These are phyloP conservation scores for Daphne laureola DNA, from an alignment of 441 rosid species.

Conservation along the genomic window DNA sequence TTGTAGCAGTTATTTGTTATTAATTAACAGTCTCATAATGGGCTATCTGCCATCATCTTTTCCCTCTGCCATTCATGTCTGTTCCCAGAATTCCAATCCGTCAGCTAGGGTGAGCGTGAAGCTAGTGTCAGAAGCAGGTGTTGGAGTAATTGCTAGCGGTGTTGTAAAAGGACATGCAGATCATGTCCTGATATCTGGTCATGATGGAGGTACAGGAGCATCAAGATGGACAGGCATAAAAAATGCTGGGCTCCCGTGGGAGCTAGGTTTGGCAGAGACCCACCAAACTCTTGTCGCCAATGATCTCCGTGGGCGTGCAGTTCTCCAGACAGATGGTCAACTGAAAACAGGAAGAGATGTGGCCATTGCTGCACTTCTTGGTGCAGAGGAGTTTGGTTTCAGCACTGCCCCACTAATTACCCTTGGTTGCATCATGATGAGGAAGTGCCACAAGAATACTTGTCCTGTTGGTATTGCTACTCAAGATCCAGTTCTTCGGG, in stretches of 20 bases:
- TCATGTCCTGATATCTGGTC: slow-evolving; percentile 96
- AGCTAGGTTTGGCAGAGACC: slow-evolving; percentile 98
- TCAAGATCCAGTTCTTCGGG: slow-evolving; percentile 98
- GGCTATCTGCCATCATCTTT: neutral
- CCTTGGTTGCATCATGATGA: slow-evolving; percentile 99
- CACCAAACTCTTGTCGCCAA: slow-evolving; percentile 99
- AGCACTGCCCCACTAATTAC: slow-evolving; percentile 99
- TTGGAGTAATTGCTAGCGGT: slow-evolving; percentile 99
- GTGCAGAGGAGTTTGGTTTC: slow-evolving; percentile 99
- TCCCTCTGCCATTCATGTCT: slow-evolving; percentile 5
- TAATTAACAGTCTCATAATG: neutral
- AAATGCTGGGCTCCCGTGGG: slow-evolving; percentile 99
- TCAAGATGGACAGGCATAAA: slow-evolving; percentile 99
- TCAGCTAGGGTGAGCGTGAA: slow-evolving; percentile 94
- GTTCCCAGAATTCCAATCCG: slow-evolving; percentile 87
- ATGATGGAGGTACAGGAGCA: slow-evolving; percentile 99
- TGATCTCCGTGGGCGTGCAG: slow-evolving; percentile 97
- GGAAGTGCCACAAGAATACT: slow-evolving; percentile 99
- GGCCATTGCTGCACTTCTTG: slow-evolving; percentile 97
- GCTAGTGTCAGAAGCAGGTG: slow-evolving; percentile 98
- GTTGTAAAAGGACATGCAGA: slow-evolving; percentile 99
- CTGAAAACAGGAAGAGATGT: slow-evolving; percentile 99
- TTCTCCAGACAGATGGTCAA: slow-evolving; percentile 99
- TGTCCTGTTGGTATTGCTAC: slow-evolving; percentile 99
- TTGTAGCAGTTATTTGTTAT: slow-evolving; percentile 1